Evolutionary conservation across 306 rosid genomes (phyloP), one percentile per base, ranked within the genome.

Genomic region (Hippophae rhamnoides): DNA sequence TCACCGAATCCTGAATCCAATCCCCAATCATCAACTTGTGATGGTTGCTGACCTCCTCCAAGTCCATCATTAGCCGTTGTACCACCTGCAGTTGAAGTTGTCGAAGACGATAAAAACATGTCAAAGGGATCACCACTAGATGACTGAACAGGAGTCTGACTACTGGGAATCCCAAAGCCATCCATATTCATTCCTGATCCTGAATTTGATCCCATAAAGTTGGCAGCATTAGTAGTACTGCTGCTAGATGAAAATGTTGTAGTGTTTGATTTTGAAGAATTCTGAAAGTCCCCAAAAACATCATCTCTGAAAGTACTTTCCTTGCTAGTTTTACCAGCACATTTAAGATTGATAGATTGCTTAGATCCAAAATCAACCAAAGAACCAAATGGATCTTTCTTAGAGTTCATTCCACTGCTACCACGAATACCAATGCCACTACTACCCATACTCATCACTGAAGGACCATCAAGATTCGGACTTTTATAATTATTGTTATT

Each of bases 11-110:
- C 95, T 0, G 85, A 65, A 60, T 81, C 84, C 59, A 81, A 44
- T 47, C 95, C 96, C 99, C 99, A 92, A 68, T 82, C 95, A 67
- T 88, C 89, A 57, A 78, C 72, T 47, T 62, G 90, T 7, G 85
- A 73, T 7, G 76, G 44, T 8, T 77, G 66, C 18, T 75, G 70
- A 18, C 23, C 23, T 64, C 64, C 79, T 52, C 78, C 83, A 60
- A 59, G 46, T 14, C 70, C 82, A 61, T 54, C 63, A 50, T 73
- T 64, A 5, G 72, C 49, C 3, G 69, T 55, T 4, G 50, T 18
- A 58, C 65, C 66, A 52, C 71, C 80, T 45, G 76, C 86, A 8
- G 73, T 63, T 0, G 81, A 43, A 60, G 73, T 72, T 7, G 80
- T 63, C 26, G 95, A 68, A 51, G 96, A 49, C 31, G 86, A 25